Evolutionary conservation across 805 yeast genomes (phyloP).

Genomic region (Kluyveromyces aestuarii): DNA sequence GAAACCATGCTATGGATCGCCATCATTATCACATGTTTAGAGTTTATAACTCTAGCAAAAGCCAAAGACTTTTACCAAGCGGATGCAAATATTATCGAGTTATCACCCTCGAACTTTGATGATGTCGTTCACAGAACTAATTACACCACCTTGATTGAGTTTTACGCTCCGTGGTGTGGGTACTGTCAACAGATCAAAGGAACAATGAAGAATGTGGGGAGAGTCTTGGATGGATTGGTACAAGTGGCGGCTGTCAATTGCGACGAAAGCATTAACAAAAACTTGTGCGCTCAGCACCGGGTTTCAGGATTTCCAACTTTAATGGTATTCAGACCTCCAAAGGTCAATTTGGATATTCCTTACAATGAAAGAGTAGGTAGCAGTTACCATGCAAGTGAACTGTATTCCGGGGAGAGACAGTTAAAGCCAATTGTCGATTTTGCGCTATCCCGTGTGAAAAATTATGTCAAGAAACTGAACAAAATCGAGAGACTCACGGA

Average conservation of each 20-base stretch:
- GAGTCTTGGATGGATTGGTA: constrained; percentile 42
- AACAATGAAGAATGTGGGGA: constrained; percentile 55
- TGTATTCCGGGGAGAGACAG: constrained; percentile 53
- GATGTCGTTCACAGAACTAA: constrained; percentile 59
- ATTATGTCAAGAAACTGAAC: constrained; percentile 48
- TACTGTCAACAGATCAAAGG: constrained; percentile 72
- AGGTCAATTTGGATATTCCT: constrained; percentile 29
- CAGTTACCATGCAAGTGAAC: constrained; percentile 41
- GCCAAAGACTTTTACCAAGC: constrained; percentile 25
- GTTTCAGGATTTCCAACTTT: constrained; percentile 81
- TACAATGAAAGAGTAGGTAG: constrained; percentile 2
- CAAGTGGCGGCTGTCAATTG: constrained; percentile 83
- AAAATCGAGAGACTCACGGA: constrained; percentile 26
- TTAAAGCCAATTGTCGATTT: constrained; percentile 45
- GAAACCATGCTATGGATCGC: not conserved
- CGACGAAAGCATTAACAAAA: constrained; percentile 58
- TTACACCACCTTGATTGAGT: constrained; percentile 75
- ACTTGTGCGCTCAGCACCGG: constrained; percentile 54
- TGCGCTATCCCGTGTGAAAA: constrained; percentile 50
- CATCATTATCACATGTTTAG: not conserved
- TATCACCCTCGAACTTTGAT: constrained; percentile 50
- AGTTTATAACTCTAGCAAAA: constrained; percentile 3
- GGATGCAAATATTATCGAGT: constrained; percentile 40
- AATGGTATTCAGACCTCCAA: constrained; percentile 75
- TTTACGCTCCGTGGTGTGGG: constrained; percentile 98